phyloP scores from a whole-genome alignment of 768 basidiomycete genomes.

The Saitozyma podzolica region DNA sequence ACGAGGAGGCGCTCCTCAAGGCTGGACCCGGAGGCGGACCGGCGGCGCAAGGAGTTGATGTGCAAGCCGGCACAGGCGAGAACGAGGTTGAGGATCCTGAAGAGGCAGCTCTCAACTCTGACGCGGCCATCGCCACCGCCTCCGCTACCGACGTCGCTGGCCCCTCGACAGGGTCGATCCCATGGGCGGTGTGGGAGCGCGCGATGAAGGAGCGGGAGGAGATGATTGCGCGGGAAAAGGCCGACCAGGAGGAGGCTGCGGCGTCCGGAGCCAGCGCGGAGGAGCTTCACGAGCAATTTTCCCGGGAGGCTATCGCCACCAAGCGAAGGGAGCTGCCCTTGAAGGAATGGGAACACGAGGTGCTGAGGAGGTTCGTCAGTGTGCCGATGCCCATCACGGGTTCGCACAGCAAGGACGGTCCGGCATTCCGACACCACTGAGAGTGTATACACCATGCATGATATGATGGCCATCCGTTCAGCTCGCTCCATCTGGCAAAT shows the following conservation, averaged over 20 bases:
- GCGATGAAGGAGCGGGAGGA: conserved; percentile 65
- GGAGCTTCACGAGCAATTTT: conserved; percentile 18
- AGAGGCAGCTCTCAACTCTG: conserved; percentile 7
- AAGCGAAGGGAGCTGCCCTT: conserved; percentile 59
- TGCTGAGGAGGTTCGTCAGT: conserved; percentile 59
- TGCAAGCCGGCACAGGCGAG: conserved; percentile 53
- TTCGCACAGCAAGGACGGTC: neutral
- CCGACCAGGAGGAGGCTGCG: conserved; percentile 39
- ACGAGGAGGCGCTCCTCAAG: conserved; percentile 8
- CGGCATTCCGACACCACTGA: too few relatives aligned
- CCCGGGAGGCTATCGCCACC: conserved; percentile 55
- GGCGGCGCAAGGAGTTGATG: neutral
- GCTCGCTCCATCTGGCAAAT: neutral
- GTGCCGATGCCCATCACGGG: conserved; percentile 34
- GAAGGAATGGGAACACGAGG: conserved; percentile 77
- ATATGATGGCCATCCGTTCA: too few relatives aligned
- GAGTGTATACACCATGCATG: too few relatives aligned
- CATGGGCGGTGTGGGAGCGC: conserved; percentile 48
- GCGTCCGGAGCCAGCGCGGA: conserved; percentile 53
- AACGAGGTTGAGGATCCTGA: conserved; percentile 50
- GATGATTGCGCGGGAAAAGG: conserved; percentile 24
- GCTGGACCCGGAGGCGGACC: neutral
- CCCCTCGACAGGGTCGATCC: conserved; percentile 58
- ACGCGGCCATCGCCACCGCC: neutral
- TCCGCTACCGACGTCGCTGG: conserved; percentile 15